Conservation (phyloP, 192 early-diverging fungal species). For the Phlyctochytrium arcticum region DNA sequence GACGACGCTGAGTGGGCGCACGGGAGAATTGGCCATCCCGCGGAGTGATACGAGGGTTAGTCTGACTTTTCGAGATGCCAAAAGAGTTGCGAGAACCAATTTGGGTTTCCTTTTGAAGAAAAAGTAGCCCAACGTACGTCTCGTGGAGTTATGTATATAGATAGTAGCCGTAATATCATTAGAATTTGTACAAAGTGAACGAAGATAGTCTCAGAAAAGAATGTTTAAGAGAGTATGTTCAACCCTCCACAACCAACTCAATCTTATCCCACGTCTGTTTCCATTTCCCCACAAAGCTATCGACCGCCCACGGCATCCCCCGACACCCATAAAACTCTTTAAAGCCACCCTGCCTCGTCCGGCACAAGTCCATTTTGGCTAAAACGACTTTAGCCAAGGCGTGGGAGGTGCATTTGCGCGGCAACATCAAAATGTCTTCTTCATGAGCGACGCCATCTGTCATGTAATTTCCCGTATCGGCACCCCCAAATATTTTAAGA, state of each 20-base stretch:
- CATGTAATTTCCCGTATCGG: not conserved
- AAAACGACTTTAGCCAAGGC: not conserved
- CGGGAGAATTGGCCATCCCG: not conserved
- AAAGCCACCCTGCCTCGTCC: not conserved
- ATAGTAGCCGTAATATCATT: no score
- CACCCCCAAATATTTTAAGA: not conserved
- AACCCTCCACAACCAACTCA: not conserved
- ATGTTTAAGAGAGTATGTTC: not conserved
- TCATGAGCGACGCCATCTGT: not conserved
- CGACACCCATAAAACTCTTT: slow-evolving; percentile 7
- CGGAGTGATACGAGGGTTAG: slow-evolving; percentile 28
- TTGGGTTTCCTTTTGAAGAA: no score
- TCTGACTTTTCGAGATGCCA: slow-evolving; percentile 33
- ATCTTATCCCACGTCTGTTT: not conserved
- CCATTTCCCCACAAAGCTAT: slow-evolving; percentile 8
- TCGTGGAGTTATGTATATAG: no score
- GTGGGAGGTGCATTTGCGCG: not conserved
- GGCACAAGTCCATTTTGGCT: not conserved
- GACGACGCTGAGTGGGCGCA: not conserved
- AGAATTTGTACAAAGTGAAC: no score
- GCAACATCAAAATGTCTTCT: not conserved
- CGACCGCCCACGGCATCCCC: slow-evolving; percentile 15
- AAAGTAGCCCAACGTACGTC: no score
- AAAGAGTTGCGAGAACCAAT: slow-evolving; percentile 10
- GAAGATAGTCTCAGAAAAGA: not conserved